phyloP scores from a whole-genome alignment of 805 yeast genomes.

The Ogataea corticis region DNA sequence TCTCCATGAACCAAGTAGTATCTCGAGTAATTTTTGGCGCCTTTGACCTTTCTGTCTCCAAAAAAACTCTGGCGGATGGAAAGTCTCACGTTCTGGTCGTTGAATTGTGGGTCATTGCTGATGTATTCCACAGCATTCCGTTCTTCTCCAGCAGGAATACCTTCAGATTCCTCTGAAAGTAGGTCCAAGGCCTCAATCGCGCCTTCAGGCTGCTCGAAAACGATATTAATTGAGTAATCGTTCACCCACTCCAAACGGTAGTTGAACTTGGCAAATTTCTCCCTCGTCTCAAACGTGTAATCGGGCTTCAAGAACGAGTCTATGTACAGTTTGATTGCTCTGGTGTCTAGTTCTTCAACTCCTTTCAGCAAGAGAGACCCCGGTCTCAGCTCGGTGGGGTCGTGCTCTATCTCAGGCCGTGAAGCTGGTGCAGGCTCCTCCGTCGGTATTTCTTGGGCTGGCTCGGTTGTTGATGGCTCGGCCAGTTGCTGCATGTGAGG shows the following conservation, averaged over 20 bases:
- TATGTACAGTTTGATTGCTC: conserved; percentile 57
- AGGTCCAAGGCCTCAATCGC: conserved; percentile 23
- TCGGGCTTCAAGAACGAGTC: conserved; percentile 43
- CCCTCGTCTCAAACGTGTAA: conserved; percentile 29
- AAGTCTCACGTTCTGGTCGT: conserved; percentile 33
- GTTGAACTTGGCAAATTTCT: conserved; percentile 28
- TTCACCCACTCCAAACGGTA: conserved; percentile 66
- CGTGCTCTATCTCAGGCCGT: conserved; percentile 15
- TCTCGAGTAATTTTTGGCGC: conserved; percentile 58
- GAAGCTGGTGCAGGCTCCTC: not conserved
- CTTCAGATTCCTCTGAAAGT: conserved; percentile 18
- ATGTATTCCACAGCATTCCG: conserved; percentile 43
- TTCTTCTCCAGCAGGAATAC: conserved; percentile 33
- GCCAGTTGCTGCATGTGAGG: conserved; percentile 25
- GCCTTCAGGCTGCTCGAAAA: conserved; percentile 41
- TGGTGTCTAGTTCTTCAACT: conserved; percentile 63
- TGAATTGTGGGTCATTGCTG: conserved; percentile 18
- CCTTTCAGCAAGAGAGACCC: conserved; percentile 55
- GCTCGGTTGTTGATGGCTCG: not conserved
- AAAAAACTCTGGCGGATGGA: conserved; percentile 50
- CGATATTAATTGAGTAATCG: conserved; percentile 58
- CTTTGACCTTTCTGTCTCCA: conserved; percentile 56
- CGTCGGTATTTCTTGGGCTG: not conserved
- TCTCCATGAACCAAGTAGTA: conserved; percentile 73
- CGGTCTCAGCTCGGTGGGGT: conserved; percentile 38